phyloP scores from a whole-genome alignment of 495 filamentous ascomycete species.

The Tuber magnatum region DNA sequence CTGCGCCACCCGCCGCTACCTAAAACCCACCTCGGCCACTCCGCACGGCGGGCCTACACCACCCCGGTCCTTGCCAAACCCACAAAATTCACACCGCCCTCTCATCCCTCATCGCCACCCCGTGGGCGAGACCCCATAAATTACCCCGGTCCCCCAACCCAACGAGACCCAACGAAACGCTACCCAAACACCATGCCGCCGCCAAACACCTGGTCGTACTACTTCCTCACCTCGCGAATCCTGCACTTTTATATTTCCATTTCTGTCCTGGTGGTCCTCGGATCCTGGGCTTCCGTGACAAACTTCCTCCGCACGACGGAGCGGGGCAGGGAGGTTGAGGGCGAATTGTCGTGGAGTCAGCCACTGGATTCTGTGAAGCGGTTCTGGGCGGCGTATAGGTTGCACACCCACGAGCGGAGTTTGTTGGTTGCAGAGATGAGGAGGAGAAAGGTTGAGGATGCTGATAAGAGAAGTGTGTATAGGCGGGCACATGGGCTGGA shows the following conservation, averaged over 20 bases:
- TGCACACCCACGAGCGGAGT: slow-evolving; percentile 36
- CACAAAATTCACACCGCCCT: slow-evolving; percentile 37
- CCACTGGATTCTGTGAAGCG: slow-evolving; percentile 14
- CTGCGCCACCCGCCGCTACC: background rate
- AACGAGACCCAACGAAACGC: slow-evolving; percentile 22
- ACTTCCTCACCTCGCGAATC: slow-evolving; percentile 35
- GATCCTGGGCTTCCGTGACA: slow-evolving; percentile 17
- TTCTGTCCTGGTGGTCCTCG: slow-evolving; percentile 26
- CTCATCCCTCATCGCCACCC: slow-evolving; percentile 28
- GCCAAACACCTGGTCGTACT: slow-evolving; percentile 34
- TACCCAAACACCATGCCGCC: slow-evolving; percentile 39
- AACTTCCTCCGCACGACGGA: slow-evolving; percentile 33
- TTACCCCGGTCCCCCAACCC: slow-evolving; percentile 28
- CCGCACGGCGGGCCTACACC: background rate
- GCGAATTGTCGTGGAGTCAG: slow-evolving; percentile 20
- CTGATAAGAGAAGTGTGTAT: slow-evolving; percentile 38
- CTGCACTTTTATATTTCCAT: slow-evolving; percentile 41
- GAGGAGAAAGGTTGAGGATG: slow-evolving; percentile 33
- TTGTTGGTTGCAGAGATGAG: slow-evolving; percentile 18
- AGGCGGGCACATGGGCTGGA: slow-evolving; percentile 33
- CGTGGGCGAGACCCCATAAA: slow-evolving; percentile 33
- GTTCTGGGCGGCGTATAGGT: slow-evolving; percentile 30
- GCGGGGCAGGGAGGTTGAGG: slow-evolving; percentile 15
- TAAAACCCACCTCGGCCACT: background rate
- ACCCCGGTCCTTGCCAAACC: slow-evolving; percentile 33